phyloP scores from a whole-genome alignment of 2,329 filamentous ascomycete species.

The Colletotrichum spaethianum region DNA sequence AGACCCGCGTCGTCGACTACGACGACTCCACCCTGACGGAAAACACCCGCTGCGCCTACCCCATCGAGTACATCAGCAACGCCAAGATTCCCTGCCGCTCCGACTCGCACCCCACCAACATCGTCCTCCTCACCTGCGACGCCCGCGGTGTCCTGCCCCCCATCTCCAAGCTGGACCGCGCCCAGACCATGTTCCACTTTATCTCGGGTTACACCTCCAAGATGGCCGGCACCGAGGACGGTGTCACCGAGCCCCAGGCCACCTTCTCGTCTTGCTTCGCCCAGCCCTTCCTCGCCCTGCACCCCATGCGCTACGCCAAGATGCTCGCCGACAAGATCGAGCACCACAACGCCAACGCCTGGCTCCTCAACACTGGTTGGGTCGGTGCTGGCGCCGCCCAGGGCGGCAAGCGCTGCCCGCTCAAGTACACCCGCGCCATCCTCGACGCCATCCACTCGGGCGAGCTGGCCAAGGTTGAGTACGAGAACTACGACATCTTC shows the following conservation, averaged over 20 bases:
- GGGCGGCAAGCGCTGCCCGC: constrained; percentile 95
- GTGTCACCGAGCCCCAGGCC: constrained; percentile 95
- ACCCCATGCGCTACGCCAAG: constrained; percentile 98
- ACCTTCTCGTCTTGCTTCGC: constrained; percentile 99
- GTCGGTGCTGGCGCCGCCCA: constrained; percentile 92
- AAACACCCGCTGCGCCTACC: constrained; percentile 98
- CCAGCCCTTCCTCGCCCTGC: constrained; percentile 97
- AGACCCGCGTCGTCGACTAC: constrained; percentile 92
- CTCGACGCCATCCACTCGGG: constrained; percentile 98
- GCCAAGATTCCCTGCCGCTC: constrained; percentile 98
- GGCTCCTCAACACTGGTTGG: constrained; percentile 99
- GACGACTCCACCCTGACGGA: constrained; percentile 95
- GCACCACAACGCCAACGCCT: constrained; percentile 94
- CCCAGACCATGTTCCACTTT: constrained; percentile 99
- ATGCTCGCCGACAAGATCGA: constrained; percentile 99
- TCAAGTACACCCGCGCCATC: constrained; percentile 99
- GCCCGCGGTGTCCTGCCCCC: constrained; percentile 97
- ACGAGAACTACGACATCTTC: constrained; percentile 96
- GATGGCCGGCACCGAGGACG: constrained; percentile 99
- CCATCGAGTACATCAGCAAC: constrained; percentile 98
- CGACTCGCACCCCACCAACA: constrained; percentile 91
- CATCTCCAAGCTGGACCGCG: constrained; percentile 94
- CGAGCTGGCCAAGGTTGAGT: constrained; percentile 92
- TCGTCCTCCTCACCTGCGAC: constrained; percentile 96
- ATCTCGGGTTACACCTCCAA: constrained; percentile 99